Percentiles rank a stretch among this genome's conserved stretches.
Conservation (phyloP, 768 basidiomycete genomes). For the Hortiboletus campestris region DNA sequence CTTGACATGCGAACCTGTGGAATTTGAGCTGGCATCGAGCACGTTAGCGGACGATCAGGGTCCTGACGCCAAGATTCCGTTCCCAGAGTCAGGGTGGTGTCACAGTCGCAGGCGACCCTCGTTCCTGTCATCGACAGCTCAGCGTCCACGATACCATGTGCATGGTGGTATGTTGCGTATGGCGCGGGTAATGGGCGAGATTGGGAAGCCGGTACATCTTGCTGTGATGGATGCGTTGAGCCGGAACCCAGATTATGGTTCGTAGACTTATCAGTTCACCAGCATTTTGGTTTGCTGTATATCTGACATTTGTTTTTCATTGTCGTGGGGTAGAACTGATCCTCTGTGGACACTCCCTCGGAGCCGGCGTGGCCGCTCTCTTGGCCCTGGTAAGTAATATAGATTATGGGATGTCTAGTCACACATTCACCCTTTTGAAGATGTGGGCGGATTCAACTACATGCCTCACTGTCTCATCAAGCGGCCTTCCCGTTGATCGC, state of each 20-base stretch:
- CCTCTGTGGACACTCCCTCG: conserved; percentile 80
- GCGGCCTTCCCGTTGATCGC: conserved; percentile 66
- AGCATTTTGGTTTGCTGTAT: background rate
- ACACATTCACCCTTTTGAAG: conserved; percentile 35
- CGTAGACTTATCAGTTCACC: conserved; percentile 24
- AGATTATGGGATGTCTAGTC: background rate
- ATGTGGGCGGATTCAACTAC: conserved; percentile 86
- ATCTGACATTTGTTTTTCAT: conserved; percentile 1
- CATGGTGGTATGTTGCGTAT: conserved; percentile 81
- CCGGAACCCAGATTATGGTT: conserved; percentile 71
- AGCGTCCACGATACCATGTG: conserved; percentile 51
- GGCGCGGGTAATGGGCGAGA: conserved; percentile 74
- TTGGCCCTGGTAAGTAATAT: conserved; percentile 59
- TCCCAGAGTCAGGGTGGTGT: conserved; percentile 30
- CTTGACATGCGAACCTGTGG: conserved; percentile 74
- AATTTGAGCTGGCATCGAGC: conserved; percentile 56
- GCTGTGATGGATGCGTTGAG: conserved; percentile 70
- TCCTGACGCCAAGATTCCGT: conserved; percentile 36
- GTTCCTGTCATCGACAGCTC: conserved; percentile 16
- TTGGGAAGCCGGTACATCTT: conserved; percentile 73
- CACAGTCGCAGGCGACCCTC: conserved; percentile 26
- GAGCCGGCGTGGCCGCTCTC: conserved; percentile 76
- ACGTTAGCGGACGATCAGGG: conserved; percentile 25
- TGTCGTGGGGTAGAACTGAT: conserved; percentile 51
- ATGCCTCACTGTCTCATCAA: conserved; percentile 63